Evolutionary conservation across 2,329 filamentous ascomycete genomes (phyloP).

Genomic region (Colletotrichum limetticola): DNA sequence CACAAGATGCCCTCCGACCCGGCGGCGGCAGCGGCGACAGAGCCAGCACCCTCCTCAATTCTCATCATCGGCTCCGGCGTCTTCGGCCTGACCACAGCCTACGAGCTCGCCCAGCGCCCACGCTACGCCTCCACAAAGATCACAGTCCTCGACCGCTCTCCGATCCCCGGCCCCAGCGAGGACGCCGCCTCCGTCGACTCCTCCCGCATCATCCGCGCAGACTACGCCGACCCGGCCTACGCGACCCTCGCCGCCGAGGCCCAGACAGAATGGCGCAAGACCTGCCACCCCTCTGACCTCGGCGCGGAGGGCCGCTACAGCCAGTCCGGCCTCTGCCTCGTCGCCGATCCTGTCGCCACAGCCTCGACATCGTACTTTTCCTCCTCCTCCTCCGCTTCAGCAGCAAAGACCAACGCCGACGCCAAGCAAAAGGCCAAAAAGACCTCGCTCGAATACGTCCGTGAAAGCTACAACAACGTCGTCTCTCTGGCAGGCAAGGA

Average conservation of each 20-base stretch:
- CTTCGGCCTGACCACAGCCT: conserved; percentile 71
- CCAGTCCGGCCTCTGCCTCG: conserved; percentile 75
- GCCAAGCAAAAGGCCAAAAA: conserved; percentile 48
- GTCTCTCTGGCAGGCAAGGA: conserved; percentile 56
- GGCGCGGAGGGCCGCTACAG: conserved; percentile 75
- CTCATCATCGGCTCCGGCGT: conserved; percentile 77
- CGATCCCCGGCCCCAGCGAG: conserved; percentile 57
- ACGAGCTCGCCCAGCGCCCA: conserved; percentile 73
- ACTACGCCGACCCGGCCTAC: conserved; percentile 87
- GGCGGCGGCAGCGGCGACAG: not conserved
- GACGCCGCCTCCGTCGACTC: conserved; percentile 72
- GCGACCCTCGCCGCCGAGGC: conserved; percentile 77
- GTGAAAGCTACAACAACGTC: conserved; percentile 70
- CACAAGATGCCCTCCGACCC: conserved; percentile 1
- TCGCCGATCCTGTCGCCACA: conserved; percentile 50
- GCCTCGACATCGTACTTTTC: conserved; percentile 1
- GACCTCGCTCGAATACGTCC: conserved; percentile 67
- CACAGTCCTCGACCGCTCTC: conserved; percentile 68
- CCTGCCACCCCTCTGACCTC: conserved; percentile 60
- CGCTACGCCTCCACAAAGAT: conserved; percentile 64
- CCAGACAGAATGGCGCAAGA: conserved; percentile 74
- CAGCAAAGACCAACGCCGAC: conserved; percentile 27
- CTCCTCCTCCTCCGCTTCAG: not conserved
- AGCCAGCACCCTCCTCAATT: conserved; percentile 57
- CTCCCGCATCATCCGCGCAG: conserved; percentile 73